These are phyloP conservation scores for Ensete glaucum DNA, from an alignment of 176 grass and related monocot genomes.

Conservation along the genomic window DNA sequence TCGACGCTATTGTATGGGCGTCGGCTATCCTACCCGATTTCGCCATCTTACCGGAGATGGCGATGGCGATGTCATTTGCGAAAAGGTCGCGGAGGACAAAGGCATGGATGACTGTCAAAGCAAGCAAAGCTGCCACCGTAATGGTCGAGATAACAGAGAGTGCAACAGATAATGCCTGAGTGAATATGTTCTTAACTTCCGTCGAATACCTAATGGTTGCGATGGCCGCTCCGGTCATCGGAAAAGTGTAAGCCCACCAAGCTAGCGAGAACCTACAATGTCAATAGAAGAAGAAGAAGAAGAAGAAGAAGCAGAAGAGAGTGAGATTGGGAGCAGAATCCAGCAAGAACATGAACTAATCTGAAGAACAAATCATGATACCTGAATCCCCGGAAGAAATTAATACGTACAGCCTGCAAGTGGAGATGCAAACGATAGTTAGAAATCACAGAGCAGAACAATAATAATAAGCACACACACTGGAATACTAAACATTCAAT, in stretches of 20 bases:
- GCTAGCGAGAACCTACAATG: constrained; percentile 61
- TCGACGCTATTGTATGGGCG: not conserved
- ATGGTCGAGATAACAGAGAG: constrained; percentile 48
- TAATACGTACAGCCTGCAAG: constrained; percentile 60
- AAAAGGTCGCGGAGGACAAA: constrained; percentile 68
- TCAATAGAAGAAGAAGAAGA: not conserved
- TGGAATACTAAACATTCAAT: not conserved
- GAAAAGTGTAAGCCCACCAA: constrained; percentile 98
- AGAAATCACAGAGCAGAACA: not conserved
- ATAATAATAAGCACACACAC: not conserved
- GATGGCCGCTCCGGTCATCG: constrained; percentile 76
- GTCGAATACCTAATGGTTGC: constrained; percentile 68
- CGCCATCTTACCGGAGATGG: constrained; percentile 35
- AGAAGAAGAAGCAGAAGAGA: not conserved
- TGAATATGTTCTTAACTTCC: constrained; percentile 71
- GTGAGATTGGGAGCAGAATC: not conserved
- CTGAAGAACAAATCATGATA: not conserved
- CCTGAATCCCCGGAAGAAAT: constrained; percentile 83
- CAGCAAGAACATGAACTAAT: not conserved
- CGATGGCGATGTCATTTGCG: constrained; percentile 96
- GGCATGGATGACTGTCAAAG: constrained; percentile 68
- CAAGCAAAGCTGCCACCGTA: constrained; percentile 38
- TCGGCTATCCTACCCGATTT: not conserved
- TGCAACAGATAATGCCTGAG: constrained; percentile 45
- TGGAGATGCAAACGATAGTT: not conserved